These are phyloP conservation scores for Candida ipomoeae DNA, from an alignment of 805 yeast genomes.

Conservation along the genomic window DNA sequence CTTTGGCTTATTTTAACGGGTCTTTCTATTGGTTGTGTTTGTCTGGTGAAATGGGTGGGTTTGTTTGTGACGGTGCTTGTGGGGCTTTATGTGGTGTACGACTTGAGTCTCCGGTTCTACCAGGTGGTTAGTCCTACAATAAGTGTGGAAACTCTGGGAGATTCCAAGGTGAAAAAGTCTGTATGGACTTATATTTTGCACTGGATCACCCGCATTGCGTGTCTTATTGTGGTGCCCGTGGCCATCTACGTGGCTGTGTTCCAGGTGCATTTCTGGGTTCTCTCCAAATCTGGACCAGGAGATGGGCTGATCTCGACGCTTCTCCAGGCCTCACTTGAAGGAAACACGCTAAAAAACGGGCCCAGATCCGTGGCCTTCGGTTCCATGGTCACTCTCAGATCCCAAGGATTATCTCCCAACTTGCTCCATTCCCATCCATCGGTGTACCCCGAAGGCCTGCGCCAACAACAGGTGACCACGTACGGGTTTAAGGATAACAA, in stretches of 20 bases:
- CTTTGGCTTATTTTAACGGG: slow-evolving; percentile 62
- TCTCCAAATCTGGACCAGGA: slow-evolving; percentile 85
- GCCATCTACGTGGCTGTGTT: slow-evolving; percentile 67
- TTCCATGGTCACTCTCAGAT: slow-evolving; percentile 60
- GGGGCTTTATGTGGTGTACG: slow-evolving; percentile 56
- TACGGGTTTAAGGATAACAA: slow-evolving; percentile 70
- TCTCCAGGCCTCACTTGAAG: slow-evolving; percentile 80
- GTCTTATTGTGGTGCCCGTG: slow-evolving; percentile 70
- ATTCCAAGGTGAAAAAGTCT: neutral
- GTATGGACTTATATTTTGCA: slow-evolving; percentile 44
- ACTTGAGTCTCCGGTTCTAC: slow-evolving; percentile 44
- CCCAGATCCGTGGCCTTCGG: slow-evolving; percentile 65
- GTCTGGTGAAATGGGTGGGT: slow-evolving; percentile 86
- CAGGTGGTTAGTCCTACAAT: slow-evolving; percentile 15
- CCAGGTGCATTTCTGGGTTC: slow-evolving; percentile 72
- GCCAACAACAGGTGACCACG: slow-evolving; percentile 91
- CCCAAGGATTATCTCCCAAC: slow-evolving; percentile 69
- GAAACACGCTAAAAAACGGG: slow-evolving; percentile 59
- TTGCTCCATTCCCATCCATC: slow-evolving; percentile 86
- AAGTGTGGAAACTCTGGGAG: no score
- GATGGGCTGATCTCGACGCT: slow-evolving; percentile 87
- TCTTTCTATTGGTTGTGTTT: slow-evolving; percentile 71
- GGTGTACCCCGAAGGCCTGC: slow-evolving; percentile 84
- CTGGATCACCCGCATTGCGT: slow-evolving; percentile 65
- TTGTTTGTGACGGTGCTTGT: slow-evolving; percentile 58